A percentile compares a stretch with the other conserved stretches of the same genome.
phyloP scores from a whole-genome alignment of 257 asterid species.

The Gentiana straminea region DNA sequence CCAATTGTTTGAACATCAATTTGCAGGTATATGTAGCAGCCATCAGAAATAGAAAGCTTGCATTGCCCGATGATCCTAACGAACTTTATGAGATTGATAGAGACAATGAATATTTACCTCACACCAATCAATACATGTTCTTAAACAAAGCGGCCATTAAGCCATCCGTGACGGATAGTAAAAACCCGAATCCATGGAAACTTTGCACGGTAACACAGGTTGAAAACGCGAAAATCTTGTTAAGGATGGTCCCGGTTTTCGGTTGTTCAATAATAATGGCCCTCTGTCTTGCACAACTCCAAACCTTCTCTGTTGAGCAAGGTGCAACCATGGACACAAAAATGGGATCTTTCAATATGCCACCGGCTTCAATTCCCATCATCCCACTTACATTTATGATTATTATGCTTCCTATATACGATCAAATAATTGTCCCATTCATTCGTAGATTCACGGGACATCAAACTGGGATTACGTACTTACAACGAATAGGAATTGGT shows the following conservation, averaged over 20 bases:
- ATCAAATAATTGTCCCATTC: slow-evolving; percentile 42
- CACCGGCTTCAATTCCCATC: slow-evolving; percentile 62
- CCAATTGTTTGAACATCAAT: not conserved
- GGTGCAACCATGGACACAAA: slow-evolving; percentile 59
- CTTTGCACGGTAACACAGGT: slow-evolving; percentile 69
- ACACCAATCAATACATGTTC: slow-evolving; percentile 38
- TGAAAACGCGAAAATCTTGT: slow-evolving; percentile 62
- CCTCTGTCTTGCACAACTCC: slow-evolving; percentile 66
- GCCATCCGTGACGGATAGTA: slow-evolving; percentile 13
- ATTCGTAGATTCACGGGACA: slow-evolving; percentile 39
- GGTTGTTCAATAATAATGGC: slow-evolving; percentile 67
- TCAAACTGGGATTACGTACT: slow-evolving; percentile 54
- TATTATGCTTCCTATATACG: slow-evolving; percentile 47
- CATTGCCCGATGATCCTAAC: slow-evolving; percentile 30
- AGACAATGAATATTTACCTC: slow-evolving; percentile 45
- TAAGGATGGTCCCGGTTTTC: slow-evolving; percentile 48
- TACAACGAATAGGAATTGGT: slow-evolving; percentile 65
- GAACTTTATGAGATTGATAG: slow-evolving; percentile 33
- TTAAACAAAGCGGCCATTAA: slow-evolving; percentile 62
- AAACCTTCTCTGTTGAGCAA: slow-evolving; percentile 68
- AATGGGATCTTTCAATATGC: slow-evolving; percentile 36
- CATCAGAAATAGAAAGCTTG: slow-evolving; percentile 39
- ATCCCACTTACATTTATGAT: slow-evolving; percentile 41
- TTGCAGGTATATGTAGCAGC: slow-evolving; percentile 53
- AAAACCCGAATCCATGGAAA: slow-evolving; percentile 34